Percentiles rank a stretch among this genome's conserved stretches.
phyloP scores from a whole-genome alignment of 768 basidiomycete genomes.

The Boletus insuetus region DNA sequence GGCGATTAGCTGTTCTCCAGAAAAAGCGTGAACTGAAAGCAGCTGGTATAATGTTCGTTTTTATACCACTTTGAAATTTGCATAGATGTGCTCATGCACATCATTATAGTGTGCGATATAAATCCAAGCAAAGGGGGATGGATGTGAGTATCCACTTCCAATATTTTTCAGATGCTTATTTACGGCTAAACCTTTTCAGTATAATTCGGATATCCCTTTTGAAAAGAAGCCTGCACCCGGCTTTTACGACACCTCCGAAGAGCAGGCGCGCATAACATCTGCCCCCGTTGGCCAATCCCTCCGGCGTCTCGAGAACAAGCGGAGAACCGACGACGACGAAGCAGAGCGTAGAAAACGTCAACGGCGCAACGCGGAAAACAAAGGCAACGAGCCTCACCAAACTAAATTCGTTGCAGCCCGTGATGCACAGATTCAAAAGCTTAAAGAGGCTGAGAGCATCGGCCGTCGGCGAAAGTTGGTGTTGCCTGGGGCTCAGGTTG shows the following conservation, averaged over 20 bases:
- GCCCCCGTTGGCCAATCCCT: conserved; percentile 91
- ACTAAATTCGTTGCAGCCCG: conserved; percentile 96
- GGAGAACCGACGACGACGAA: conserved; percentile 91
- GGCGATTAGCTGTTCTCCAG: conserved; percentile 90
- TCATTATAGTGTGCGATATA: conserved; percentile 73
- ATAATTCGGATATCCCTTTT: conserved; percentile 98
- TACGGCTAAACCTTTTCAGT: conserved; percentile 44
- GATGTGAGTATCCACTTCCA: conserved; percentile 55
- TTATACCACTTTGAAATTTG: background rate
- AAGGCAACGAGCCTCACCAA: conserved; percentile 71
- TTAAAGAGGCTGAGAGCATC: conserved; percentile 97
- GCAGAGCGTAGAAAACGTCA: conserved; percentile 90
- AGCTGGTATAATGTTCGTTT: conserved; percentile 88
- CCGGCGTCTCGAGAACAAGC: conserved; percentile 92
- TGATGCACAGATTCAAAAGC: conserved; percentile 95
- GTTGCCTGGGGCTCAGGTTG: conserved; percentile 88
- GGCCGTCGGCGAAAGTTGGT: conserved; percentile 81
- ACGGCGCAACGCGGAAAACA: conserved; percentile 58
- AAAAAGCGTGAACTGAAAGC: conserved; percentile 98
- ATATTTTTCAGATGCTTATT: background rate
- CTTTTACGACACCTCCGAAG: conserved; percentile 96
- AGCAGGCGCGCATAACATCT: conserved; percentile 80
- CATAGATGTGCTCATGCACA: conserved; percentile 1
- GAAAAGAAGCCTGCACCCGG: conserved; percentile 95
- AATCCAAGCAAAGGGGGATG: conserved; percentile 97